These are phyloP conservation scores for Myochromella boudieri DNA, from an alignment of 768 basidiomycete species.

Conservation along the genomic window DNA sequence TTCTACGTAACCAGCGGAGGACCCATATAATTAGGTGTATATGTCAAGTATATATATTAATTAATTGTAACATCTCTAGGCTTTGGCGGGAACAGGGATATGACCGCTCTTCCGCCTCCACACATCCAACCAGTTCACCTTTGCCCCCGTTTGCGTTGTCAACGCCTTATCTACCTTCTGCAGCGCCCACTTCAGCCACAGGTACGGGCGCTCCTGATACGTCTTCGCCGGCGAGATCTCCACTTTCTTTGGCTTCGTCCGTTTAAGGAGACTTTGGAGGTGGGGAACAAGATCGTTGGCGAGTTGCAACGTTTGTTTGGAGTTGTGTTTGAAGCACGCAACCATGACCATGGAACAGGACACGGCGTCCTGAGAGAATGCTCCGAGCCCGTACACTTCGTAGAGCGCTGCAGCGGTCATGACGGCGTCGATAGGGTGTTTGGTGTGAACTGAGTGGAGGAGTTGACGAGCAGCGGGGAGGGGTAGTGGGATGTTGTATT, in stretches of 20 bases:
- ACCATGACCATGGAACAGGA: constrained; percentile 56
- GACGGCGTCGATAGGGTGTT: constrained; percentile 45
- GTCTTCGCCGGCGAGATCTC: constrained; percentile 6
- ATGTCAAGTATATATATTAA: no score
- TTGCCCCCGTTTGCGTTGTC: constrained; percentile 15
- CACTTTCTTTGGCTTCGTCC: constrained; percentile 9
- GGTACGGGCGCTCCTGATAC: constrained; percentile 17
- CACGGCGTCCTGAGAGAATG: constrained; percentile 53
- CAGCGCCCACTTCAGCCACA: constrained; percentile 30
- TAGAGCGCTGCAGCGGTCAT: constrained; percentile 55
- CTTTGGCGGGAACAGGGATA: neutral
- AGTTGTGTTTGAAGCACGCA: constrained; percentile 51
- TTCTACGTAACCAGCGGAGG: no score
- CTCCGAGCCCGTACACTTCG: constrained; percentile 51
- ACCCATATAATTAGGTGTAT: no score
- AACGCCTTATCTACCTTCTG: constrained; percentile 28
- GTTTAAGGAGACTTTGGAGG: constrained; percentile 31
- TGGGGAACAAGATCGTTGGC: constrained; percentile 42
- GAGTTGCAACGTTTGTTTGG: constrained; percentile 36
- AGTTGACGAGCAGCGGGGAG: constrained; percentile 54
- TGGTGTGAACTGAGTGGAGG: constrained; percentile 51
- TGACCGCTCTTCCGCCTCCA: constrained; percentile 21
- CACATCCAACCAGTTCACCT: constrained; percentile 33
- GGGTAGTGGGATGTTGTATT: constrained; percentile 56
- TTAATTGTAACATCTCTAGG: no score